These are phyloP conservation scores for Stentor coeruleus DNA, from an alignment of 73 alveolate genomes.

Conservation along the genomic window DNA sequence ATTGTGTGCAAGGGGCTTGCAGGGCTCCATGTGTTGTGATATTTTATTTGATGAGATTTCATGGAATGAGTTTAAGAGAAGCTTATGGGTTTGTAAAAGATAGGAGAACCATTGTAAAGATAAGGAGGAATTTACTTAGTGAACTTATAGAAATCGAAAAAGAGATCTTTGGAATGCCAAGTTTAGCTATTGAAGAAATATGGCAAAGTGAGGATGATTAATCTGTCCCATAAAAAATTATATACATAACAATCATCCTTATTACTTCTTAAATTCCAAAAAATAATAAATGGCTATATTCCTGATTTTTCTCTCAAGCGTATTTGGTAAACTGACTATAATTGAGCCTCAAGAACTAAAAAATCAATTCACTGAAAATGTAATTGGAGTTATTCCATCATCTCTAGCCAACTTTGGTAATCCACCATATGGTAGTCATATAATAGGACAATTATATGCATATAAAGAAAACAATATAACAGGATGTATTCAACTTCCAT, in stretches of 20 bases:
- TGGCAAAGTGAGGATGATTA: not conserved
- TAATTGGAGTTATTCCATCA: conserved; percentile 24
- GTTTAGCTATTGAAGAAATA: not conserved
- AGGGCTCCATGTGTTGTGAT: not conserved
- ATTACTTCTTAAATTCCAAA: not conserved
- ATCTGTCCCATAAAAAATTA: too few relatives aligned
- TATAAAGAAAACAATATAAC: not conserved
- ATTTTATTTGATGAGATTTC: not conserved
- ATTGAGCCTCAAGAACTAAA: not conserved
- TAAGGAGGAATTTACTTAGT: not conserved
- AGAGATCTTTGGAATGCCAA: not conserved
- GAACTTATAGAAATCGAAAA: not conserved
- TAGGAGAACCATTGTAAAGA: not conserved
- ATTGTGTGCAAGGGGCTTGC: not conserved
- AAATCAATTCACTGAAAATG: not conserved
- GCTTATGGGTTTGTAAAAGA: not conserved
- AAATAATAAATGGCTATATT: not conserved
- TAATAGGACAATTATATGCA: not conserved
- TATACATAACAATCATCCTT: too few relatives aligned
- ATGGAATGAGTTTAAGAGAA: not conserved
- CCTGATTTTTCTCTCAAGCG: not conserved
- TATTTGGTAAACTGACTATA: not conserved
- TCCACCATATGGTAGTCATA: conserved; percentile 16
- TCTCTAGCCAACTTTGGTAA: conserved; percentile 25
- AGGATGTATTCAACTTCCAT: not conserved